These are phyloP conservation scores for Coffea canephora DNA, from an alignment of 257 asterid species.

Conservation along the genomic window DNA sequence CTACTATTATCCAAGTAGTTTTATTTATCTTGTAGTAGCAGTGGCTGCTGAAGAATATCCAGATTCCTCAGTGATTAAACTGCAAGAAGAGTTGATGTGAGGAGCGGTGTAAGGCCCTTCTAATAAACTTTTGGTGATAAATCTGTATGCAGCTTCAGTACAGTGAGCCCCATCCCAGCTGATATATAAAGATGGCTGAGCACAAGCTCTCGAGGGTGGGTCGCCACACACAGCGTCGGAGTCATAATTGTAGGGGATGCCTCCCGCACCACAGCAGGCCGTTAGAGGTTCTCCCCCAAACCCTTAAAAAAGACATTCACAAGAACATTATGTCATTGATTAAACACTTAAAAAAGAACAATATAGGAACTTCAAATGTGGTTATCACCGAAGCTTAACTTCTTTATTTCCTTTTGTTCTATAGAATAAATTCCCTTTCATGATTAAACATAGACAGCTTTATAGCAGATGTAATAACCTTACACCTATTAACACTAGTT, in stretches of 20 bases:
- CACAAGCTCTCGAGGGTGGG: constrained; percentile 19
- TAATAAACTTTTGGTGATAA: constrained; percentile 27
- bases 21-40: neutral
- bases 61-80: neutral
- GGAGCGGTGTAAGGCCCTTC: constrained; percentile 31
- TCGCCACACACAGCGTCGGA: constrained; percentile 17
- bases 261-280: constrained; percentile 49
- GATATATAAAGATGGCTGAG: constrained; percentile 31
- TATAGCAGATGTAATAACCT: no score
- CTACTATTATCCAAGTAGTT: no score
- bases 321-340: no score
- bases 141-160: constrained; percentile 42
- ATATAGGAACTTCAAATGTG: no score
- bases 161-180: constrained; percentile 48
- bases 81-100: neutral
- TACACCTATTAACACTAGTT: no score
- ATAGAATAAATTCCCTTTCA: no score
- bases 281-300: constrained; percentile 19
- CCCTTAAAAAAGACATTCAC: constrained; percentile 20
- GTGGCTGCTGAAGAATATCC: neutral
- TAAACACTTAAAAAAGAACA: no score
- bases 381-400: no score
- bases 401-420: no score
- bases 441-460: no score
- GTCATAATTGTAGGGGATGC: constrained; percentile 32